Evolutionary conservation across 179 eudicot genomes (phyloP).

Genomic region (Amaranthus tricolor): DNA sequence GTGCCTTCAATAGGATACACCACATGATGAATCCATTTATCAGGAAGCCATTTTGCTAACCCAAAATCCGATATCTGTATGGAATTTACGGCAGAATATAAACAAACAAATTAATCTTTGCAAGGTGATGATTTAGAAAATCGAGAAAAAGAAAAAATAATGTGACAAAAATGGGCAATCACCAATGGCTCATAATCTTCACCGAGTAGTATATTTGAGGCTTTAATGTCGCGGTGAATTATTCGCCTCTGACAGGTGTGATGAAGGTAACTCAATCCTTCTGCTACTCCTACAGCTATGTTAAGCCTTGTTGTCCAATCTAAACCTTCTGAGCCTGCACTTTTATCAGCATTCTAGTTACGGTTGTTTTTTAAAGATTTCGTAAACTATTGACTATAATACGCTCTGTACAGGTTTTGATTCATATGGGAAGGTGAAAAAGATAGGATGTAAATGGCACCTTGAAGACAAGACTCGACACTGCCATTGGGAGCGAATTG

Average conservation of each 20-base stretch:
- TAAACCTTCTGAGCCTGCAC: conserved; percentile 40
- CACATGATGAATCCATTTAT: conserved; percentile 85
- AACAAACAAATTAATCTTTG: neutral
- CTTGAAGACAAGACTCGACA: conserved; percentile 68
- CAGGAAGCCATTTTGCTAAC: conserved; percentile 96
- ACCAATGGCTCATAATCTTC: conserved; percentile 80
- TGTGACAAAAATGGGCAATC: neutral
- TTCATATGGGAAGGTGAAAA: neutral
- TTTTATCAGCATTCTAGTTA: neutral
- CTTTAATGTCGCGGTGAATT: conserved; percentile 90
- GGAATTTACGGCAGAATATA: neutral
- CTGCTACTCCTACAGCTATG: conserved; percentile 78
- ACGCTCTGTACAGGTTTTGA: neutral
- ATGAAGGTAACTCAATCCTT: conserved; percentile 82
- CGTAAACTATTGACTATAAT: no score
- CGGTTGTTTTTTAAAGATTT: neutral
- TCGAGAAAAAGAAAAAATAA: neutral
- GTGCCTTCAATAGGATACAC: conserved; percentile 95
- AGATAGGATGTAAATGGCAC: conserved; percentile 28
- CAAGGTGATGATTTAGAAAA: neutral
- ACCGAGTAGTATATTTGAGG: conserved; percentile 75
- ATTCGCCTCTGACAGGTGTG: conserved; percentile 72
- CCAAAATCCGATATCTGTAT: conserved; percentile 94
- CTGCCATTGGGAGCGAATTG: conserved; percentile 69
- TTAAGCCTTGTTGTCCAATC: conserved; percentile 68